phyloP scores from a whole-genome alignment of 2,329 filamentous ascomycete genomes.

The Nemania abortiva region DNA sequence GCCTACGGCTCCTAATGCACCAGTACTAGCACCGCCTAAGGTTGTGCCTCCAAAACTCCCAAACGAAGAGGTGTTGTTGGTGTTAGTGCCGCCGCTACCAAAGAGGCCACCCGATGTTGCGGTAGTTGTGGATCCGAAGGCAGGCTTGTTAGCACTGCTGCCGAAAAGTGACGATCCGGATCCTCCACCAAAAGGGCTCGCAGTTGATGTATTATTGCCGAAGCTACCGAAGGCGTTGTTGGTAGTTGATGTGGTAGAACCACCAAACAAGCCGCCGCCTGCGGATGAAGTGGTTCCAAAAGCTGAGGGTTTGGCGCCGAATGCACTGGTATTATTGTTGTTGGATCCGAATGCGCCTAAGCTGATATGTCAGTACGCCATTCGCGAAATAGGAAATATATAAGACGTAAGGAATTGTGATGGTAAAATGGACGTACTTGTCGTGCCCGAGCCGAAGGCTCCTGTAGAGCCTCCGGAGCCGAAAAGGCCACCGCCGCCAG shows the following conservation, averaged over 20 bases:
- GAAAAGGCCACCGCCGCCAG: slow-evolving; percentile 49
- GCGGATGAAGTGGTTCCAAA: slow-evolving; percentile 54
- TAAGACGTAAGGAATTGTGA: background rate
- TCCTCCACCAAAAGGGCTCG: slow-evolving; percentile 55
- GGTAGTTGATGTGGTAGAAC: slow-evolving; percentile 49
- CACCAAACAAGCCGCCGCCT: slow-evolving; percentile 50
- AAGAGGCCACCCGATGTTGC: slow-evolving; percentile 63
- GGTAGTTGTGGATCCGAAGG: slow-evolving; percentile 61
- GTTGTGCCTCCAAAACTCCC: slow-evolving; percentile 55
- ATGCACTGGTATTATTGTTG: slow-evolving; percentile 57
- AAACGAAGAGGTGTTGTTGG: slow-evolving; percentile 43
- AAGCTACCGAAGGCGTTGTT: slow-evolving; percentile 57
- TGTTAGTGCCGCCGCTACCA: slow-evolving; percentile 54
- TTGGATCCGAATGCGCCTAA: slow-evolving; percentile 59
- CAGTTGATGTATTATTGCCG: slow-evolving; percentile 52
- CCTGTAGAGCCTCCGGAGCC: slow-evolving; percentile 49
- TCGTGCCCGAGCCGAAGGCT: slow-evolving; percentile 56
- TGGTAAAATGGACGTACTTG: slow-evolving; percentile 52
- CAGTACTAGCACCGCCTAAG: slow-evolving; percentile 57
- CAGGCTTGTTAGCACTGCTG: slow-evolving; percentile 58
- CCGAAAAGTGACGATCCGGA: slow-evolving; percentile 48
- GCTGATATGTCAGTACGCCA: slow-evolving; percentile 39
- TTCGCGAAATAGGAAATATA: background rate
- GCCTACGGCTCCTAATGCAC: slow-evolving; percentile 64
- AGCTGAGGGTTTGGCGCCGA: slow-evolving; percentile 57